Evolutionary conservation across 257 asterid species (phyloP), one percentile per base, ranked within the genome.

Genomic region (Solanum piurae): DNA sequence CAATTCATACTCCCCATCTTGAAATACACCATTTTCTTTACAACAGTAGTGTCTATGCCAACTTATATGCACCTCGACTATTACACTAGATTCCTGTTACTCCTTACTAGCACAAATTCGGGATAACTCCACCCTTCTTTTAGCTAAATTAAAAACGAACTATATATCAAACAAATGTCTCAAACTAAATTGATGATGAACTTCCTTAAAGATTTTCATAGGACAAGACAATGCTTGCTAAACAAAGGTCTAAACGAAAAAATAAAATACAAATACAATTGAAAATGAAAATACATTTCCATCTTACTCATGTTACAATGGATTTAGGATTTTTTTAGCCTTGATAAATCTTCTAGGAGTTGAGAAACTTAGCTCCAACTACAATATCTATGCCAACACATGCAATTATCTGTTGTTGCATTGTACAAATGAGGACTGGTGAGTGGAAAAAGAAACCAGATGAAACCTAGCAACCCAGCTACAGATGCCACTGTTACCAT

Each of bases 361-460:
- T 44, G n/a, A 79, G 25, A 42, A 79, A 44, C 31, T 90, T 89
- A 92, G 91, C 89, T 86, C 96, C 98, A 95, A 73, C 82, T 64
- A 90, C 99, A 96, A 62, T 93, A 94, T 89, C 96, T 90, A 68
- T 94, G 94, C 98, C 99, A 95, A 86, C 99, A 94, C 71, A 91
- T 92, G 96, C 99, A 96, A 80, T 85, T 73, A 86, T 94, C 91
- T 8, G 91, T 89, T 75, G 27, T 77, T 27, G 58, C 21, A 91
- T 94, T 96, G 71, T 90, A 96, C 77, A 93, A 44, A 34, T 89
- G 86, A 3, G 98, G 98, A 87, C 87, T 92, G 4, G 99, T 93
- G 36, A 96, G 85, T 1, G 97, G 98, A 84, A 92, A 94, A 25
- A 96, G 95, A 90, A 94, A 90, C 92, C 92, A 91, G 49, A 91